phyloP scores from a whole-genome alignment of 345 rosid species.

The Eucalyptus marginata region DNA sequence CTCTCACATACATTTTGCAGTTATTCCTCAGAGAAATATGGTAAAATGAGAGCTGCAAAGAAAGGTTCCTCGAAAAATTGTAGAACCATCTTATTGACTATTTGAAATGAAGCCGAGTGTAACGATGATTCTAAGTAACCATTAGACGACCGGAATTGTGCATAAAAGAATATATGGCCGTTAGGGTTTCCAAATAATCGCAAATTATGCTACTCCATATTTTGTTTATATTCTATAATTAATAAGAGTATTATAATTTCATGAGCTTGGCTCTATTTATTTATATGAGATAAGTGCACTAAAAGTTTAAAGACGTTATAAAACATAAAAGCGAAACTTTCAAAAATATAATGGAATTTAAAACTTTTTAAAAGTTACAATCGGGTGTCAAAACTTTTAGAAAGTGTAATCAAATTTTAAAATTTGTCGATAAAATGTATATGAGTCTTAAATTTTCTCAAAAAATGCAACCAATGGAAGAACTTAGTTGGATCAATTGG shows the following conservation, averaged over 20 bases:
- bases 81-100: fast-evolving
- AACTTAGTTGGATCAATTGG: too few species aligned
- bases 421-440: fast-evolving
- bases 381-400: fast-evolving
- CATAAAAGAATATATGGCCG: neutral
- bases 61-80: neutral
- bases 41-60: neutral
- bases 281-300: too few species aligned
- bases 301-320: too few species aligned
- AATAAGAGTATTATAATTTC: fast-evolving
- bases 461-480: fast-evolving
- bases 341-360: fast-evolving
- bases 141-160: neutral
- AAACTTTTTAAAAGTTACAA: too few species aligned
- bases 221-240: neutral
- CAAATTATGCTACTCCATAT: neutral
- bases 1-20: neutral
- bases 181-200: fast-evolving
- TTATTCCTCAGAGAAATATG: neutral
- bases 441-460: fast-evolving
- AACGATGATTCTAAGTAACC: neutral
- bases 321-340: too few species aligned
- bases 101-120: neutral
- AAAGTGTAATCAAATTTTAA: fast-evolving
- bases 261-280: neutral